These are phyloP conservation scores for Cladosporium phlei DNA, from an alignment of 2,329 filamentous ascomycete genomes.

Conservation along the genomic window DNA sequence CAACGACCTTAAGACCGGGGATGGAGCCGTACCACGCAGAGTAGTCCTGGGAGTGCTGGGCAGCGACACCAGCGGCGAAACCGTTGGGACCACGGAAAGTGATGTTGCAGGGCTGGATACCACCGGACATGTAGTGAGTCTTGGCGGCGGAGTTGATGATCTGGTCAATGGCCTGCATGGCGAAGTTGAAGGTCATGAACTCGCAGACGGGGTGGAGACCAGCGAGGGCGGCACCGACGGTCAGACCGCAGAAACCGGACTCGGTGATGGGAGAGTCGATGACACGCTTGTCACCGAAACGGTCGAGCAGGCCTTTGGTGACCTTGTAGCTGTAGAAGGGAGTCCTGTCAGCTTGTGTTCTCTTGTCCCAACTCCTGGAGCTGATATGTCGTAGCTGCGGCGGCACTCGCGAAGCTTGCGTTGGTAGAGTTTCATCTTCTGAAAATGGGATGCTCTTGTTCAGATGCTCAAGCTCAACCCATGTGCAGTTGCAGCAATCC, in stretches of 20 bases:
- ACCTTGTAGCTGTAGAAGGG: conserved; percentile 78
- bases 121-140: conserved; percentile 99
- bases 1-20: conserved; percentile 92
- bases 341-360: conserved; percentile 7
- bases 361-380: too few relatives aligned
- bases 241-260: conserved; percentile 88
- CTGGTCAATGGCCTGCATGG: conserved; percentile 99
- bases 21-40: conserved; percentile 98
- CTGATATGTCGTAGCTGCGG: too few relatives aligned
- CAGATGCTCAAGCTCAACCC: too few relatives aligned
- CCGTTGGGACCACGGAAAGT: conserved; percentile 99
- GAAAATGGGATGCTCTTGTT: too few relatives aligned
- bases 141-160: conserved; percentile 99
- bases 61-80: conserved; percentile 90
- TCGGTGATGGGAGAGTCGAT: conserved; percentile 99
- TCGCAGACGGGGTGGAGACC: conserved; percentile 94
- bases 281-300: conserved; percentile 94
- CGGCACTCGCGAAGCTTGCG: too few relatives aligned
- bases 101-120: conserved; percentile 99
- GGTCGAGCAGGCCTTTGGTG: conserved; percentile 93
- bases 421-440: too few relatives aligned
- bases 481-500: too few relatives aligned
- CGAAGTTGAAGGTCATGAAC: conserved; percentile 99
- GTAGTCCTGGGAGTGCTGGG: conserved; percentile 99
- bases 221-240: conserved; percentile 89